These are phyloP conservation scores for Parastagonospora avenae DNA, from an alignment of 2,329 filamentous ascomycete species.

Conservation along the genomic window DNA sequence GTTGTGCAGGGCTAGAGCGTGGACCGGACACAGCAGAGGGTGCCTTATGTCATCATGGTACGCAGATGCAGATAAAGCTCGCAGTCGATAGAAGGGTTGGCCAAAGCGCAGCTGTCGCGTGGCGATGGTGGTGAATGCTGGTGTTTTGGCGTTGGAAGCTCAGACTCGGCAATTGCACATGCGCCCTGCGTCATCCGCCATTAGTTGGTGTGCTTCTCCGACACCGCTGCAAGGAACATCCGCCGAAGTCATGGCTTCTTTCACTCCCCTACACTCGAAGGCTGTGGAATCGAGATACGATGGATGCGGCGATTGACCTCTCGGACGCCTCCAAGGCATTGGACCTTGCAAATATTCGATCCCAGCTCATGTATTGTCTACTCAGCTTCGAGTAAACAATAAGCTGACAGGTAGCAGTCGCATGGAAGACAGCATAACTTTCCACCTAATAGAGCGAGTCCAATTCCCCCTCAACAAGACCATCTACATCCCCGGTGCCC, in stretches of 20 bases:
- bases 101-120: conserved; percentile 8
- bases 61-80: not conserved
- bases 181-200: conserved; percentile 28
- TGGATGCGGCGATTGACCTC: conserved; percentile 91
- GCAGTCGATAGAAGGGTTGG: not conserved
- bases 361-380: conserved; percentile 82
- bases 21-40: conserved; percentile 1
- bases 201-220: conserved; percentile 3
- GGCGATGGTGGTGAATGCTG: conserved; percentile 4
- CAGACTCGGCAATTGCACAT: conserved; percentile 8
- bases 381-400: not conserved
- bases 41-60: conserved; percentile 13
- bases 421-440: conserved; percentile 96
- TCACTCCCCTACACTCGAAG: conserved; percentile 4
- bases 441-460: conserved; percentile 95
- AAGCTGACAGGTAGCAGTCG: conserved; percentile 63
- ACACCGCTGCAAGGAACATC: conserved; percentile 10
- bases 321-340: conserved; percentile 83
- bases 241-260: conserved; percentile 8
- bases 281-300: conserved; percentile 47
- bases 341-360: conserved; percentile 89
- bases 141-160: conserved; percentile 11
- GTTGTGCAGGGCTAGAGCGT: conserved; percentile 5
- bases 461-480: conserved; percentile 92
- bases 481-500: conserved; percentile 82